phyloP scores from a whole-genome alignment of 1,284 basidiomycete species.

The Paramarasmius palmivorus region DNA sequence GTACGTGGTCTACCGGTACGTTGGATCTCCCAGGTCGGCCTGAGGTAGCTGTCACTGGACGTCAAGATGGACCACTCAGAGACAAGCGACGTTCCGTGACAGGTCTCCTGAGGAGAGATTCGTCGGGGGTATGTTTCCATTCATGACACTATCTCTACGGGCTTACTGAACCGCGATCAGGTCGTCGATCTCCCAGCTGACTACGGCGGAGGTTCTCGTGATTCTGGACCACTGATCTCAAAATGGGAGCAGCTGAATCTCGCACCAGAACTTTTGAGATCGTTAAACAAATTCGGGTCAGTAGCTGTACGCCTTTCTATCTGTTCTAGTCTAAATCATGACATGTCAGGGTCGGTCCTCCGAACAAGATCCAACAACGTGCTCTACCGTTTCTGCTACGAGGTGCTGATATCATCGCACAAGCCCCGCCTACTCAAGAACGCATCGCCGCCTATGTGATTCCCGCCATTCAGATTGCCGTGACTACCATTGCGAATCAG shows the following conservation, averaged over 20 bases:
- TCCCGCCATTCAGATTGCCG: slow-evolving; percentile 86
- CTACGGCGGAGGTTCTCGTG: slow-evolving; percentile 53
- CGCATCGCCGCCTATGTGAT: slow-evolving; percentile 97
- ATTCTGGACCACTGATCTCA: slow-evolving; percentile 82
- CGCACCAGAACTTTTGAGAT: slow-evolving; percentile 84
- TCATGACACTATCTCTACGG: slow-evolving; percentile 10
- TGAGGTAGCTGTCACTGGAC: slow-evolving; percentile 37
- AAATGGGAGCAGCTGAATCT: slow-evolving; percentile 96
- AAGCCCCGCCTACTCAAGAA: slow-evolving; percentile 98
- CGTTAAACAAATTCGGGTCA: slow-evolving; percentile 92
- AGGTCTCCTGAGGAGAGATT: slow-evolving; percentile 70
- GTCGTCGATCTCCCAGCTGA: slow-evolving; percentile 52
- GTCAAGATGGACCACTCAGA: slow-evolving; percentile 42
- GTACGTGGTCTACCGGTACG: slow-evolving; percentile 80
- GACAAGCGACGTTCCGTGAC: slow-evolving; percentile 80
- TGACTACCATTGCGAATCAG: slow-evolving; percentile 55
- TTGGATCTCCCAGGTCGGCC: slow-evolving; percentile 69
- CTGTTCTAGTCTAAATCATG: slow-evolving; percentile 16
- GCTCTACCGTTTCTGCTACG: slow-evolving; percentile 94
- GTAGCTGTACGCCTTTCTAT: slow-evolving; percentile 26
- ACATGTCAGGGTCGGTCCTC: slow-evolving; percentile 82
- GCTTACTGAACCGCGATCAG: slow-evolving; percentile 31
- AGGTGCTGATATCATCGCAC: slow-evolving; percentile 95
- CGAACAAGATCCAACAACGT: slow-evolving; percentile 98
- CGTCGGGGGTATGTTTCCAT: slow-evolving; percentile 57